Percentiles rank a stretch among this genome's conserved stretches.
Evolutionary conservation across 1,139 yeast genomes (phyloP).

Genomic region (Yamadazyma diddensiae): DNA sequence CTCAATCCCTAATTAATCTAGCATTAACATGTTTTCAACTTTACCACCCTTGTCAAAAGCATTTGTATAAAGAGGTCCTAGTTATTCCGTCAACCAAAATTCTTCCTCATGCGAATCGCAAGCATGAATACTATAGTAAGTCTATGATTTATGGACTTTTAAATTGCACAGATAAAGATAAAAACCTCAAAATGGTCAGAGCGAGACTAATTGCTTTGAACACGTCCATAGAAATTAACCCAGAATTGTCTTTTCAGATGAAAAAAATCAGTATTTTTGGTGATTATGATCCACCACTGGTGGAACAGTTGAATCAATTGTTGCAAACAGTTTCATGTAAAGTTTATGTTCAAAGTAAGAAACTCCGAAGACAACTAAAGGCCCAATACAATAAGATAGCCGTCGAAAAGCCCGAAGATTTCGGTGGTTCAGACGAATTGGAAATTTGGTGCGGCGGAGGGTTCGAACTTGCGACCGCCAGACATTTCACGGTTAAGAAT

Average conservation of each 20-base stretch:
- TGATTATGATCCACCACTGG: conserved; percentile 17
- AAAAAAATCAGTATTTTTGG: conserved; percentile 23
- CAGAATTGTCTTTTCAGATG: conserved; percentile 21
- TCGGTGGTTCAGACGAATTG: conserved; percentile 8
- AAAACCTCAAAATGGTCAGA: conserved; percentile 21
- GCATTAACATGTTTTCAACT: conserved; percentile 35
- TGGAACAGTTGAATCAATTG: conserved; percentile 3
- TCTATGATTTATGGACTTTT: conserved; percentile 17
- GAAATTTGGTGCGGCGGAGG: conserved; percentile 8
- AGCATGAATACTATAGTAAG: conserved; percentile 24
- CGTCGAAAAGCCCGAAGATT: neutral
- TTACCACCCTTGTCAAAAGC: conserved; percentile 32
- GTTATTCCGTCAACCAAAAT: conserved; percentile 24
- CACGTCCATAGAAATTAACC: conserved; percentile 27
- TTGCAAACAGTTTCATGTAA: conserved; percentile 2
- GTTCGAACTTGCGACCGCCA: conserved; percentile 2
- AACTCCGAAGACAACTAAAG: conserved; percentile 8
- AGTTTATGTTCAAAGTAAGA: conserved; percentile 10
- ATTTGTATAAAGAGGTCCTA: conserved; percentile 28
- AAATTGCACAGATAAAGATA: conserved; percentile 4
- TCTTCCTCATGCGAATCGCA: conserved; percentile 12
- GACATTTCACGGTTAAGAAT: conserved; percentile 3
- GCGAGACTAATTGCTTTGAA: conserved; percentile 29
- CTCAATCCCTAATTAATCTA: conserved; percentile 32
- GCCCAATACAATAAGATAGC: too few species aligned